Evolutionary conservation across 805 yeast genomes (phyloP).

Genomic region (Ogataea parapolymorpha): DNA sequence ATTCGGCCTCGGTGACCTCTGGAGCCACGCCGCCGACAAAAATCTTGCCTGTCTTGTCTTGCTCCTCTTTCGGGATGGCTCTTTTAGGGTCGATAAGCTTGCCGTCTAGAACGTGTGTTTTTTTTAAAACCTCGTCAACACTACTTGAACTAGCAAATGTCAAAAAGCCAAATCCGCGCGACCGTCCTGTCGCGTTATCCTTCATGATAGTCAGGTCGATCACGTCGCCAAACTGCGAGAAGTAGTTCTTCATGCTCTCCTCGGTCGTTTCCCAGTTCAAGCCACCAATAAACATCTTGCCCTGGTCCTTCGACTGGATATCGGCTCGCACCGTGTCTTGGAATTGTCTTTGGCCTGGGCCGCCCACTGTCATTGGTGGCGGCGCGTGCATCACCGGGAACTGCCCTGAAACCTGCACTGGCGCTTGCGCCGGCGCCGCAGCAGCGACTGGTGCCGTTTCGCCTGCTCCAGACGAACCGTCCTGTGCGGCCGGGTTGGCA

Average conservation of each 20-base stretch:
- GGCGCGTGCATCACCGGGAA: conserved; percentile 18
- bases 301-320: conserved; percentile 62
- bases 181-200: conserved; percentile 79
- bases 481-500: conserved; percentile 13
- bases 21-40: conserved; percentile 97
- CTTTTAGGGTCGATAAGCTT: conserved; percentile 96
- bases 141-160: conserved; percentile 79
- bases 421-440: conserved; percentile 8
- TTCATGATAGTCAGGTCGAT: conserved; percentile 90
- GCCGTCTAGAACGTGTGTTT: conserved; percentile 89
- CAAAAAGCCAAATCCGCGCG: conserved; percentile 93
- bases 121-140: conserved; percentile 81
- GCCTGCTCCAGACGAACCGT: conserved; percentile 13
- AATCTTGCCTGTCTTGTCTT: conserved; percentile 93
- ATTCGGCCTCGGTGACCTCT: conserved; percentile 87
- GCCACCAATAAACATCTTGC: conserved; percentile 95
- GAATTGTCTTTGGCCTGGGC: conserved; percentile 15
- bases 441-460: conserved; percentile 3
- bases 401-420: conserved; percentile 17
- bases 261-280: conserved; percentile 97
- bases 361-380: conserved; percentile 12
- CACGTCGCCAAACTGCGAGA: conserved; percentile 85
- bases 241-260: conserved; percentile 76
- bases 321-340: conserved; percentile 42
- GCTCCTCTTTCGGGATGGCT: conserved; percentile 96